phyloP scores from a whole-genome alignment of 805 yeast species.

The Ogataea degrootiae region DNA sequence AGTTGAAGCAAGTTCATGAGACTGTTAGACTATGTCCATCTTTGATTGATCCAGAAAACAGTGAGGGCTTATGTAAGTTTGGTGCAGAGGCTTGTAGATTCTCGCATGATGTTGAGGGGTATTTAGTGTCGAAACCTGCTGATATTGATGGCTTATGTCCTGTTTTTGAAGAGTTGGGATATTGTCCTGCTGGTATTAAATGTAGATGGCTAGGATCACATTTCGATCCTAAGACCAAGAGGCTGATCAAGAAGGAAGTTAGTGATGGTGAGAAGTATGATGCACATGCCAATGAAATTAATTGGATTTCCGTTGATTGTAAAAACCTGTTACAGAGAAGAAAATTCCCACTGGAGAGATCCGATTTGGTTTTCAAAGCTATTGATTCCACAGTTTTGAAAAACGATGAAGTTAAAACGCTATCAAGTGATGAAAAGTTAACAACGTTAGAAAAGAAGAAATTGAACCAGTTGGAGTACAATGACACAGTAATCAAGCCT shows the following conservation, averaged over 20 bases:
- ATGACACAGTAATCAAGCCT: slow-evolving; percentile 72
- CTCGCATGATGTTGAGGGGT: slow-evolving; percentile 68
- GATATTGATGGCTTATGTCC: slow-evolving; percentile 85
- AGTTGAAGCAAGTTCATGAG: slow-evolving; percentile 64
- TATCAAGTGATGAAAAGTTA: slow-evolving; percentile 27
- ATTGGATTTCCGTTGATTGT: slow-evolving; percentile 46
- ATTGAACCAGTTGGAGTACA: slow-evolving; percentile 44
- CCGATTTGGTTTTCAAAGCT: slow-evolving; percentile 56
- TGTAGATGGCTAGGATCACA: slow-evolving; percentile 89
- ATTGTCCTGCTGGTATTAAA: slow-evolving; percentile 87
- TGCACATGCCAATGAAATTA: slow-evolving; percentile 47
- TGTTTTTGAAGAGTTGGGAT: slow-evolving; percentile 73
- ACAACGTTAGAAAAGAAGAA: slow-evolving; percentile 22
- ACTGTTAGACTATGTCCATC: slow-evolving; percentile 61
- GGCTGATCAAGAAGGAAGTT: slow-evolving; percentile 42
- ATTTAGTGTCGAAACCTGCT: slow-evolving; percentile 57
- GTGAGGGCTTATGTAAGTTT: slow-evolving; percentile 44
- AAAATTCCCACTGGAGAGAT: slow-evolving; percentile 50
- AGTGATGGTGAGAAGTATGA: slow-evolving; percentile 16
- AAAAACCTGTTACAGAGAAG: slow-evolving; percentile 55
- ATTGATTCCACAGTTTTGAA: slow-evolving; percentile 56
- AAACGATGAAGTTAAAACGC: slow-evolving; percentile 29
- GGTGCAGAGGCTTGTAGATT: slow-evolving; percentile 71
- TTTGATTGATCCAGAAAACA: slow-evolving; percentile 49
- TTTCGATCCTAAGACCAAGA: slow-evolving; percentile 41